Percentiles rank a stretch among this genome's conserved stretches.
Evolutionary conservation across 73 alveolate species (phyloP).

Genomic region (Symbiodinium natans): DNA sequence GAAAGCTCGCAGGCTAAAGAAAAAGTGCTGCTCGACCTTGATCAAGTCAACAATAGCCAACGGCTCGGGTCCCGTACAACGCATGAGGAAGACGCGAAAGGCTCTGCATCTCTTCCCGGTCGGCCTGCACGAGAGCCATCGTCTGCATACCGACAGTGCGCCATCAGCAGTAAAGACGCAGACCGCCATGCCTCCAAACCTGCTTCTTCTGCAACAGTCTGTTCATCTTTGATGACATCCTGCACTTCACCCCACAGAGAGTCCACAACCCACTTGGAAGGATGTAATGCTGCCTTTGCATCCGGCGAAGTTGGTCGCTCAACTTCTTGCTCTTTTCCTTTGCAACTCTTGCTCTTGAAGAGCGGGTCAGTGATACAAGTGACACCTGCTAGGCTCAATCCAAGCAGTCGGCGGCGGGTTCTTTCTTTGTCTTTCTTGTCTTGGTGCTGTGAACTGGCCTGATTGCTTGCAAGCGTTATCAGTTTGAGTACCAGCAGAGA

Average conservation of each 20-base stretch:
- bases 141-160: no score
- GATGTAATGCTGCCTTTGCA: neutral
- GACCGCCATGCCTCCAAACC: conserved; percentile 47
- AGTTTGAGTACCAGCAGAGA: no score
- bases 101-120: conserved; percentile 47
- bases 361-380: no score
- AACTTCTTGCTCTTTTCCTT: neutral
- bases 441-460: conserved; percentile 61
- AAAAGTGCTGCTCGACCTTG: no score
- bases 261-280: neutral
- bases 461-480: no score
- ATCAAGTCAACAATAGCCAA: neutral
- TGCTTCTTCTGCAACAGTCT: conserved; percentile 50
- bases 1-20: no score
- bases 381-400: no score
- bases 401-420: neutral
- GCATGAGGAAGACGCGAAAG: conserved; percentile 63
- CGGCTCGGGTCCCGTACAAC: conserved; percentile 18
- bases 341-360: no score
- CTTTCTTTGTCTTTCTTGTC: conserved; percentile 51
- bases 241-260: neutral
- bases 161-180: no score
- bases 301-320: neutral
- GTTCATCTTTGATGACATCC: conserved; percentile 55
- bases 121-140: conserved; percentile 29